A percentile compares a stretch with the other conserved stretches of the same genome.
phyloP scores from a whole-genome alignment of 148 eudicot genomes.

The Chenopodium suecicum region DNA sequence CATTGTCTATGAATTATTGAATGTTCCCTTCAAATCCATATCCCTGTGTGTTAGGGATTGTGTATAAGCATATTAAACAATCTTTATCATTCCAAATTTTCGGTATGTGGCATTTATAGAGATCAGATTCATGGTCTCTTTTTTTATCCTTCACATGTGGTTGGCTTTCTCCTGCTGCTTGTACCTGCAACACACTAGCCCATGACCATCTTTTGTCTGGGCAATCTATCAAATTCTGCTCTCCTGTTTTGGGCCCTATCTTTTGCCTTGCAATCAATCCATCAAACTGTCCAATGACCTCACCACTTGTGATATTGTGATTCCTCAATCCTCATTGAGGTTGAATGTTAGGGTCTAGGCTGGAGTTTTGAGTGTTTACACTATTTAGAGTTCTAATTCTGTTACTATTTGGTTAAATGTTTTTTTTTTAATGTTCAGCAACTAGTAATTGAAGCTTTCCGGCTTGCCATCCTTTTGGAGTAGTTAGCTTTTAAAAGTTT shows the following conservation, averaged over 20 bases:
- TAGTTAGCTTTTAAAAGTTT: too few species aligned
- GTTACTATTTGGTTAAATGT: background rate
- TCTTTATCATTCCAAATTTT: background rate
- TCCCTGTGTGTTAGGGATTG: conserved; percentile 5
- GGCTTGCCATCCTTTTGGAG: background rate
- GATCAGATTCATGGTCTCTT: background rate
- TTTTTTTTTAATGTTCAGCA: background rate
- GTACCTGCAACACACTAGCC: conserved; percentile 7
- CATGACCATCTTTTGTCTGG: conserved; percentile 16
- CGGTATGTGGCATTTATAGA: background rate
- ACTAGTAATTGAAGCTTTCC: background rate
- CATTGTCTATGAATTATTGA: background rate
- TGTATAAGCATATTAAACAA: background rate
- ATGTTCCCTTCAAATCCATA: background rate
- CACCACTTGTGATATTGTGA: conserved; percentile 5
- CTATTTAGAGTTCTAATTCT: background rate
- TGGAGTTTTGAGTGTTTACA: background rate
- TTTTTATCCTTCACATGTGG: conserved; percentile 16
- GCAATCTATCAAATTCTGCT: conserved; percentile 1
- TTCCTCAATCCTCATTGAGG: conserved; percentile 2
- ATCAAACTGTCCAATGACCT: conserved; percentile 7
- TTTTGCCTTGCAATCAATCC: conserved; percentile 12
- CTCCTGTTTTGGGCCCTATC: conserved; percentile 16
- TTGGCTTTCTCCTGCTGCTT: conserved; percentile 22
- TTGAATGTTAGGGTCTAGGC: conserved; percentile 1